These are phyloP conservation scores for Candida piceae DNA, from an alignment of 805 yeast species.

Conservation along the genomic window DNA sequence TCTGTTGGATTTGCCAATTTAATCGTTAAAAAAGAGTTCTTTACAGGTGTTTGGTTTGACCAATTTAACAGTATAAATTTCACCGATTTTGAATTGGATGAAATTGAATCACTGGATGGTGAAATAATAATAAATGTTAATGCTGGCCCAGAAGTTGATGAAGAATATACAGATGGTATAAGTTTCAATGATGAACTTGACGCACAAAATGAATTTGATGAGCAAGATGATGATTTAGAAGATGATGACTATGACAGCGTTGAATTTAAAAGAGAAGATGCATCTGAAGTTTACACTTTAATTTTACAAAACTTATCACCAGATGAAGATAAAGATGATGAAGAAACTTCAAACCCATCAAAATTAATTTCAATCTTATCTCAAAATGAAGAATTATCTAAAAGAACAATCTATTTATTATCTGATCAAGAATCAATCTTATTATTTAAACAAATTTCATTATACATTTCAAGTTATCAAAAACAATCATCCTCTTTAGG, in stretches of 20 bases:
- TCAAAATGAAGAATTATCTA: constrained; percentile 38
- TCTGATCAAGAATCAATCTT: constrained; percentile 37
- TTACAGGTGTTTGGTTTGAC: constrained; percentile 25
- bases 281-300: constrained; percentile 18
- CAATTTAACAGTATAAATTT: constrained; percentile 18
- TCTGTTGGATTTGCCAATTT: constrained; percentile 12
- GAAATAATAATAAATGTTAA: constrained; percentile 15
- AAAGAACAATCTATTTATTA: constrained; percentile 50
- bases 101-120: constrained; percentile 23
- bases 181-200: constrained; percentile 11
- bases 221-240: constrained; percentile 7
- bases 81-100: constrained; percentile 30
- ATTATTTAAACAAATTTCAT: constrained; percentile 44
- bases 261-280: constrained; percentile 22
- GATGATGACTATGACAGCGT: too few relatives aligned
- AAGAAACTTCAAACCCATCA: constrained; percentile 1
- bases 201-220: constrained; percentile 9
- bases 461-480: constrained; percentile 47
- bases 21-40: constrained; percentile 3
- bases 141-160: constrained; percentile 9
- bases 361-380: constrained; percentile 27
- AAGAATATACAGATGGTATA: constrained; percentile 7
- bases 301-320: constrained; percentile 19
- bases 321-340: constrained; percentile 15
- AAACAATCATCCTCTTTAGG: constrained; percentile 37